Percentiles rank a stretch among this genome's conserved stretches.
phyloP scores from a whole-genome alignment of 2,329 filamentous ascomycete genomes.

The Paecilomyces variotii region DNA sequence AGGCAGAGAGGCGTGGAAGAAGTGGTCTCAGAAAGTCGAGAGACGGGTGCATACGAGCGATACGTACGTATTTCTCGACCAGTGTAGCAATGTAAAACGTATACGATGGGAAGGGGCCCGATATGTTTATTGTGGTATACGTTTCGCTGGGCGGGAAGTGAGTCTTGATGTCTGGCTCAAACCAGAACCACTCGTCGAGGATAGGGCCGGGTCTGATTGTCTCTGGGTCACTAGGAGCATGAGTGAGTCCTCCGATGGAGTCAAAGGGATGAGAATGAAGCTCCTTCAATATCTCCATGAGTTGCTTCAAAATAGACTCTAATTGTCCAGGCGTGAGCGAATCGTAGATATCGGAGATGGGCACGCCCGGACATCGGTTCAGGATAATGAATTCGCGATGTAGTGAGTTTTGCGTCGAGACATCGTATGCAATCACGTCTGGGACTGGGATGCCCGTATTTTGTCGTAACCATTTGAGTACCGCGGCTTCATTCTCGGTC shows the following conservation, averaged over 20 bases:
- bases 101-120: constrained; percentile 16
- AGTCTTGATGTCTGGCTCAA: constrained; percentile 19
- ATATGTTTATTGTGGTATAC: constrained; percentile 1
- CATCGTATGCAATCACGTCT: constrained; percentile 19
- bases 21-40: constrained; percentile 19
- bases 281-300: constrained; percentile 22
- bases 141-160: constrained; percentile 16
- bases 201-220: constrained; percentile 14
- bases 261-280: constrained; percentile 18
- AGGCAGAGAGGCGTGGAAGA: constrained; percentile 19
- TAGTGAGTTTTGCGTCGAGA: constrained; percentile 18
- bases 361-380: constrained; percentile 16
- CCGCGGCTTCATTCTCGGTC: constrained; percentile 29
- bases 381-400: constrained; percentile 28
- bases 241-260: constrained; percentile 20
- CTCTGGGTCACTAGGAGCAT: not conserved
- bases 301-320: constrained; percentile 18
- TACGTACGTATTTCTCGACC: constrained; percentile 18
- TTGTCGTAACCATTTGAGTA: constrained; percentile 26
- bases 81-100: constrained; percentile 15
- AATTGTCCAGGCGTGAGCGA: constrained; percentile 10
- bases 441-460: constrained; percentile 30
- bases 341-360: constrained; percentile 21
- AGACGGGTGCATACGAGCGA: constrained; percentile 16
- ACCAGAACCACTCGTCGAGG: constrained; percentile 33